A percentile compares a stretch with the other conserved stretches of the same genome.
Conservation (phyloP, 352 stramenopile species). For the Plasmopara muralis region DNA sequence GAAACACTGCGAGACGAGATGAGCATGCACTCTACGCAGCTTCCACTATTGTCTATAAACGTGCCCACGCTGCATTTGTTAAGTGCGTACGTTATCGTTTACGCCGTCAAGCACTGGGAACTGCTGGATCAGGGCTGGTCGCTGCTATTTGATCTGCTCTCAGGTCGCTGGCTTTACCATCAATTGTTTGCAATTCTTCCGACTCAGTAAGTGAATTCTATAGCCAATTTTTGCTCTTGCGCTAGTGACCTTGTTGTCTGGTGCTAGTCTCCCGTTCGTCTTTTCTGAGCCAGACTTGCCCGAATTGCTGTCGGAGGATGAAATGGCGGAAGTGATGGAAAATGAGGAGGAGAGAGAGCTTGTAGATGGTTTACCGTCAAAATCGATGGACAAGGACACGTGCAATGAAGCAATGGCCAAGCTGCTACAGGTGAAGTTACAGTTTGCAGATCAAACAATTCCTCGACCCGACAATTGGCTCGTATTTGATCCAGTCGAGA, state of each 20-base stretch:
- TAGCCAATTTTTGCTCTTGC: slow-evolving; percentile 1
- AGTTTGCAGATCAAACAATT: slow-evolving; percentile 46
- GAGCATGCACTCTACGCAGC: slow-evolving; percentile 40
- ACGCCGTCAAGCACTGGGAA: slow-evolving; percentile 27
- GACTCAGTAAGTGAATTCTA: slow-evolving; percentile 34
- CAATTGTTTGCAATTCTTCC: slow-evolving; percentile 45
- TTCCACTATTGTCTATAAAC: slow-evolving; percentile 36
- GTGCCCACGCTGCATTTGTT: slow-evolving; percentile 45
- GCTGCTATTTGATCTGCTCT: slow-evolving; percentile 39
- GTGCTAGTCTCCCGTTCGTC: slow-evolving; percentile 45
- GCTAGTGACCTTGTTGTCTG: slow-evolving; percentile 6
- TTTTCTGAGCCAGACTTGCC: slow-evolving; percentile 47
- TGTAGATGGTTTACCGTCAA: slow-evolving; percentile 12
- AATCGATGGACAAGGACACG: slow-evolving; percentile 26
- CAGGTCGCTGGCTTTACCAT: slow-evolving; percentile 48
- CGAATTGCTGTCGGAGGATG: slow-evolving; percentile 55
- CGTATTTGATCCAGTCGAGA: slow-evolving; percentile 60
- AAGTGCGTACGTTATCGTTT: slow-evolving; percentile 22
- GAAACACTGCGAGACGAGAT: slow-evolving; percentile 59
- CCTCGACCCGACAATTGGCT: slow-evolving; percentile 61
- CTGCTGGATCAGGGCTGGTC: slow-evolving; percentile 44
- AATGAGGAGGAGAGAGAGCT: slow-evolving; percentile 19
- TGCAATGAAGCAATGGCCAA: slow-evolving; percentile 43
- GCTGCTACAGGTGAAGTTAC: slow-evolving; percentile 54
- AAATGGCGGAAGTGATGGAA: slow-evolving; percentile 1